Base-by-base conservation (phyloP, 2,329 filamentous ascomycete genomes). In the Colletotrichum australisinense region DNA sequence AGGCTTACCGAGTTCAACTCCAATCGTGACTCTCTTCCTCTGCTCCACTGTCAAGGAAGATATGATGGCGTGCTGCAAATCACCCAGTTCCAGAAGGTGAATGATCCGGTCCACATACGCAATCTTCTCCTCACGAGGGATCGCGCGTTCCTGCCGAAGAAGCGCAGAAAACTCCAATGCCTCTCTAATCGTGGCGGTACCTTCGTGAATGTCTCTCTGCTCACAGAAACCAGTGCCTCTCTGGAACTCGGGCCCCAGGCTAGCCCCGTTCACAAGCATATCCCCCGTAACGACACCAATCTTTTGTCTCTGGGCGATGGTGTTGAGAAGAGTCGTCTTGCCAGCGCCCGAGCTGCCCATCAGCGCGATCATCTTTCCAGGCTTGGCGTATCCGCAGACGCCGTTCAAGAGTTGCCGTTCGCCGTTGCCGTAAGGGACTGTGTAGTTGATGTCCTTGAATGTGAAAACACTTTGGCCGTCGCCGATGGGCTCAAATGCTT, bases 271-370 rank as follows among this genome's bases (percentile, higher is more conserved):
- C 14, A 93, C 91, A 19, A 85, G 81, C 5, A 93, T 89, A 4
- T 91, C 86, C 59, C 92, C 92, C 67, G 86, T 93, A 88, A 12
- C 92, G 86, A 69, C 93, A 92, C 74, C 74, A 67, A 86, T 87
- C 19, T 85, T 91, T 79, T 95, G 92, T 3, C 94, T 89, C 78
- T 95, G 93, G 0, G 93, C 91, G 0, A 90, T 80, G 0, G 93
- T 94, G 81, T 97, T 95, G 22, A 97, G 86, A 0, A 97, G 84
- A 0, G 94, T 97, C 0, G 94, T 95, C 83, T 97, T 97, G 14
- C 94, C 95, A 9, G 95, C 94, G 56, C 93, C 94, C 4, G 91
- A 94, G 1, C 93, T 93, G 67, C 95, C 95, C 87, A 97, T 94
- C 1, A 97, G 85, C 0, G 94, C 94, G 56, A 94, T 91, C 89